A percentile compares a stretch with the other conserved stretches of the same genome.
Conservation (phyloP, 257 asterid species). For the Solanum infundibuliforme region DNA sequence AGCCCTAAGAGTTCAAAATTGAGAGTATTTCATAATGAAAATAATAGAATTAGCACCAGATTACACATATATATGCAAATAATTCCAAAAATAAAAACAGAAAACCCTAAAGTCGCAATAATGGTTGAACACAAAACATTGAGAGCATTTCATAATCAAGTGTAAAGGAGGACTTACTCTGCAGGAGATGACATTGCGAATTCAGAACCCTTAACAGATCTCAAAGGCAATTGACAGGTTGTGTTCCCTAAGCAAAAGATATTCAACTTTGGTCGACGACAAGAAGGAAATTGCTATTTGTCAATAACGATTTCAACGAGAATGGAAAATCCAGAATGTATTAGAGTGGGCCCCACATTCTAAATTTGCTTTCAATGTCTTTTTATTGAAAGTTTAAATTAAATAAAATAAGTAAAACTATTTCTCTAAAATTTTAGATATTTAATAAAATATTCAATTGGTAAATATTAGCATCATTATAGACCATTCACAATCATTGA, state of each 20-base stretch:
- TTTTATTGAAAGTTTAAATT: background rate
- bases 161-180: slow-evolving; percentile 38
- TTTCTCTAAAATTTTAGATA: background rate
- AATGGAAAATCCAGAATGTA: background rate
- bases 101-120: background rate
- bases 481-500: background rate
- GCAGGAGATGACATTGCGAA: slow-evolving; percentile 87
- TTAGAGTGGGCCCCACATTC: background rate
- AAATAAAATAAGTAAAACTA: background rate
- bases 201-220: background rate
- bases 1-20: background rate
- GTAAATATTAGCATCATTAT: background rate
- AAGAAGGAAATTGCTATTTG: background rate
- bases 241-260: background rate
- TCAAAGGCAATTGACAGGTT: background rate
- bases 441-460: background rate
- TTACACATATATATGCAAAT: background rate
- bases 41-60: background rate
- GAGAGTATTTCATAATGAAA: background rate
- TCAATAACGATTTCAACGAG: background rate
- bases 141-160: background rate
- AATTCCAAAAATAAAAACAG: background rate
- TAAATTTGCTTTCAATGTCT: background rate
- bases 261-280: background rate
- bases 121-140: background rate